phyloP scores from a whole-genome alignment of 2,329 filamentous ascomycete species.

The Gnomoniopsis sp. region DNA sequence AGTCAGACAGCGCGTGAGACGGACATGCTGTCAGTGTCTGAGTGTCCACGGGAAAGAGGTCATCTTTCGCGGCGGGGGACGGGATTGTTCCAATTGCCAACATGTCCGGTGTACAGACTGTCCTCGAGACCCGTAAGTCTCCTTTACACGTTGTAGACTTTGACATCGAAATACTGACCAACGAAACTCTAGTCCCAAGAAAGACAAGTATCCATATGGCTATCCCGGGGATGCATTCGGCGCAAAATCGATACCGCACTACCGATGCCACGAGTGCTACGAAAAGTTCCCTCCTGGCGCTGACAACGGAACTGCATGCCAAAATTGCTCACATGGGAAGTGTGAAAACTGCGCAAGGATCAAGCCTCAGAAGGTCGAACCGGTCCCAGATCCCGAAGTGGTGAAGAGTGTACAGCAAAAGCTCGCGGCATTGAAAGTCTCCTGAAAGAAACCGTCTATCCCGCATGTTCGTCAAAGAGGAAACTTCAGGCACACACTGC shows the following conservation, averaged over 20 bases:
- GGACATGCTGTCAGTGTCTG: conserved; percentile 71
- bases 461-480: not conserved
- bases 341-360: conserved; percentile 57
- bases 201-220: conserved; percentile 65
- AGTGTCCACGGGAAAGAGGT: conserved; percentile 31
- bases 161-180: conserved; percentile 15
- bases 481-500: too few relatives aligned
- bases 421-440: conserved; percentile 41
- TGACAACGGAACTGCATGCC: conserved; percentile 52
- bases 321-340: conserved; percentile 57
- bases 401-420: conserved; percentile 55
- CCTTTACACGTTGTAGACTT: not conserved
- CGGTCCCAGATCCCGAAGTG: conserved; percentile 58
- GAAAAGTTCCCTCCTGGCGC: conserved; percentile 51
- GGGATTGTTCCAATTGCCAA: conserved; percentile 64
- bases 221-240: conserved; percentile 66
- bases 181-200: conserved; percentile 51
- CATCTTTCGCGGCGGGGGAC: conserved; percentile 56
- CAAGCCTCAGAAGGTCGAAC: conserved; percentile 58
- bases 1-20: conserved; percentile 68
- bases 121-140: conserved; percentile 72
- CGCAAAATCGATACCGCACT: conserved; percentile 47
- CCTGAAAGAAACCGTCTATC: not conserved
- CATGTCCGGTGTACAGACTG: conserved; percentile 78
- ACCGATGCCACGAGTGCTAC: conserved; percentile 62